Conservation (phyloP, 805 yeast species). For the Yamadazyma laniorum region DNA sequence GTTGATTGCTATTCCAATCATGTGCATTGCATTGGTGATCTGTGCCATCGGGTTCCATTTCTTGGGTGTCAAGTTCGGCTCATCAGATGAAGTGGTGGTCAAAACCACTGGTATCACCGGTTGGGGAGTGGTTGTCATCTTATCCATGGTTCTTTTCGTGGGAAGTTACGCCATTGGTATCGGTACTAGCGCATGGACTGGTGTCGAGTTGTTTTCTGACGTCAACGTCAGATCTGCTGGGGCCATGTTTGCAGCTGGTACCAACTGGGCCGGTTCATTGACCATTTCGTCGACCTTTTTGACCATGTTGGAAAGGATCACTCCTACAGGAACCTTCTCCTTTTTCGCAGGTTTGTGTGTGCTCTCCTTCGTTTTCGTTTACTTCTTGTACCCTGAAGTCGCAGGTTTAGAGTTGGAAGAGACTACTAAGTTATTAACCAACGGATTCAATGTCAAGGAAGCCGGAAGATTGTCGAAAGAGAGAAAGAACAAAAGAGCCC, state of each 20-base stretch:
- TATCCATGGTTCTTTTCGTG: conserved; percentile 82
- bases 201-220: conserved; percentile 92
- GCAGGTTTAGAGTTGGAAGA: conserved; percentile 90
- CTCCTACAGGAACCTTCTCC: conserved; percentile 93
- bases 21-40: conserved; percentile 71
- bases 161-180: conserved; percentile 92
- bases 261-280: conserved; percentile 94
- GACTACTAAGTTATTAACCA: conserved; percentile 73
- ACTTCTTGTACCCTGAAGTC: conserved; percentile 88
- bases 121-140: conserved; percentile 86
- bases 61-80: conserved; percentile 57
- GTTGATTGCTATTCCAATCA: conserved; percentile 78
- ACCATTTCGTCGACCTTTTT: conserved; percentile 88
- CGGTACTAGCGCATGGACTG: conserved; percentile 99
- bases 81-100: conserved; percentile 40
- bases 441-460: conserved; percentile 79
- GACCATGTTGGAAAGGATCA: conserved; percentile 89
- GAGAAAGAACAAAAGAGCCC: no score
- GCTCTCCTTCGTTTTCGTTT: conserved; percentile 69
- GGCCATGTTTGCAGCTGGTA: conserved; percentile 84
- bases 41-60: conserved; percentile 92
- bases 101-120: conserved; percentile 51
- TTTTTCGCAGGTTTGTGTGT: conserved; percentile 82
- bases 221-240: conserved; percentile 86
- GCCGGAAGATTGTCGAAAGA: conserved; percentile 39